These are phyloP conservation scores for Citrullus amarus DNA, from an alignment of 306 rosid genomes.

Conservation along the genomic window DNA sequence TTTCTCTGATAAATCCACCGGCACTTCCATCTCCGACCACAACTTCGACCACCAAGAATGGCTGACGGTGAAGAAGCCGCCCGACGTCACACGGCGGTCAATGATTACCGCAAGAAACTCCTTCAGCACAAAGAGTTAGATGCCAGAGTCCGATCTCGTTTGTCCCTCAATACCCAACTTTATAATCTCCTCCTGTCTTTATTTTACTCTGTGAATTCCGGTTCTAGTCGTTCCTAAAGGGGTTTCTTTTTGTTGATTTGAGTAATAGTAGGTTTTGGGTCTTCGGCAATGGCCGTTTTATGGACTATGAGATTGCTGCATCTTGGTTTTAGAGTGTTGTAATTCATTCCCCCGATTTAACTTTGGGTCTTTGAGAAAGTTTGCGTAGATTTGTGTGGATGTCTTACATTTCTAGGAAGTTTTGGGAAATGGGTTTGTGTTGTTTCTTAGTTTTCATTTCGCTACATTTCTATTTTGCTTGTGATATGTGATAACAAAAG, in stretches of 20 bases:
- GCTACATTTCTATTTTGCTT: neutral
- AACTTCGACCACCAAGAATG: neutral
- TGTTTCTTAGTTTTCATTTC: neutral
- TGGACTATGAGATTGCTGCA: neutral
- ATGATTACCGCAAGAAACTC: constrained; percentile 68
- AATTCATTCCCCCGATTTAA: neutral
- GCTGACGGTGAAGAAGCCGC: constrained; percentile 52
- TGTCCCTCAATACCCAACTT: constrained; percentile 1
- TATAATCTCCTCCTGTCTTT: constrained; percentile 1
- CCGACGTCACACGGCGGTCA: constrained; percentile 52
- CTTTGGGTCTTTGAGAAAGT: neutral
- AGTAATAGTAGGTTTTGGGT: neutral
- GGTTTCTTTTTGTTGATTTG: neutral
- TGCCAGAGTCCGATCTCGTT: constrained; percentile 54
- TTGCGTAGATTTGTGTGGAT: neutral
- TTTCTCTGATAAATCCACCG: neutral
- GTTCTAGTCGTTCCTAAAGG: neutral
- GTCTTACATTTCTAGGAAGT: neutral
- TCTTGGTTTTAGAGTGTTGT: neutral
- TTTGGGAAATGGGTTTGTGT: neutral
- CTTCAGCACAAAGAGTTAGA: constrained; percentile 89
- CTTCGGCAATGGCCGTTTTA: neutral
- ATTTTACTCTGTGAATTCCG: neutral
- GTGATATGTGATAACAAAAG: neutral
- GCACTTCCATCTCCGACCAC: neutral